Percentiles rank a stretch among this genome's conserved stretches.
These are phyloP conservation scores for Amanita thiersii DNA, from an alignment of 768 basidiomycete species.

Conservation along the genomic window DNA sequence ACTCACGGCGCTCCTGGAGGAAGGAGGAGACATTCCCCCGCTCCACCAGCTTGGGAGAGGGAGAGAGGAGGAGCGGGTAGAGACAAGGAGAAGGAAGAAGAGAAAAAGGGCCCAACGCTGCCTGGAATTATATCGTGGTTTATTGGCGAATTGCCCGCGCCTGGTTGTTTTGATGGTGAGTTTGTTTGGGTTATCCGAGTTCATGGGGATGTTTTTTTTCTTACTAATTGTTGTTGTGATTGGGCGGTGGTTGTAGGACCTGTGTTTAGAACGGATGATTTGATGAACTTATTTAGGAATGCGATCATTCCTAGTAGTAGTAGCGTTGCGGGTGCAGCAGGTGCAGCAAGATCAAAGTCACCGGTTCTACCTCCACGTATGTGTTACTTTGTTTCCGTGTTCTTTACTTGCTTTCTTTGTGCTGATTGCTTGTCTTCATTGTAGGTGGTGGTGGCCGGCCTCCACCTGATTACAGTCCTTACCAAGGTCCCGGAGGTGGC, in stretches of 20 bases:
- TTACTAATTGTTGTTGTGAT: conserved; percentile 3
- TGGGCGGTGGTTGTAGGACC: conserved; percentile 47
- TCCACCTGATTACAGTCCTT: conserved; percentile 82
- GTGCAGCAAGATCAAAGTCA: conserved; percentile 44
- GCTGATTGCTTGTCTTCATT: conserved; percentile 1
- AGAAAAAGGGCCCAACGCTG: conserved; percentile 33
- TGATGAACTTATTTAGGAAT: conserved; percentile 78
- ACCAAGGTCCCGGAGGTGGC: conserved; percentile 22
- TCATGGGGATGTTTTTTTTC: conserved; percentile 1
- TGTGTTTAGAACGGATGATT: conserved; percentile 82
- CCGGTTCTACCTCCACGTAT: conserved; percentile 44
- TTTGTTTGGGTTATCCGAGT: conserved; percentile 12
- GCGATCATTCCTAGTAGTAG: conserved; percentile 67
- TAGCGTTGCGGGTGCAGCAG: conserved; percentile 14
- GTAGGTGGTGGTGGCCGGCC: conserved; percentile 50
- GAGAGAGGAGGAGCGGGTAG: conserved; percentile 25
- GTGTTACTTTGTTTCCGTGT: conserved; percentile 26
- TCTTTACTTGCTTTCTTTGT: conserved; percentile 5
- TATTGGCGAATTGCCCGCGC: conserved; percentile 67
- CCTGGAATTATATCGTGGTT: conserved; percentile 74
- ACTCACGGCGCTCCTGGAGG: conserved; percentile 7
- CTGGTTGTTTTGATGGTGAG: conserved; percentile 79
- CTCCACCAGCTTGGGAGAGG: conserved; percentile 39
- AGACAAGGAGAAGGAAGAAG: conserved; percentile 34
- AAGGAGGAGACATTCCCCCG: conserved; percentile 39